phyloP scores from a whole-genome alignment of 495 filamentous ascomycete species.

The Staphylotrichum longicolle region DNA sequence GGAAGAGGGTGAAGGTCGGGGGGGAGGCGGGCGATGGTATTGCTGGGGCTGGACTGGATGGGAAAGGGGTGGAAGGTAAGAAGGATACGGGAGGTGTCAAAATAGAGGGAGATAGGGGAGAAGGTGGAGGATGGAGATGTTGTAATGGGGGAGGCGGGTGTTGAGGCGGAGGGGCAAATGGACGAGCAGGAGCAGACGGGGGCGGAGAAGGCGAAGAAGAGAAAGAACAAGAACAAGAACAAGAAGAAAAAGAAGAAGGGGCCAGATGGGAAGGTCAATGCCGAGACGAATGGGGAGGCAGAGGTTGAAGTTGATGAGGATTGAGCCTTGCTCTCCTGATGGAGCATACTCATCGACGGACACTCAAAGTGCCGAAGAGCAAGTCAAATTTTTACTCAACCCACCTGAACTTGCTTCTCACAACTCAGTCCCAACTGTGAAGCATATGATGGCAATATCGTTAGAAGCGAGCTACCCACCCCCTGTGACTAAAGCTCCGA shows the following conservation, averaged over 20 bases:
- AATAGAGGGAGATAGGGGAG: not conserved
- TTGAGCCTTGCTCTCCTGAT: not conserved
- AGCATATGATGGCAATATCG: no score
- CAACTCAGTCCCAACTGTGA: no score
- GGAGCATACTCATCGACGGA: no score
- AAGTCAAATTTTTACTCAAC: no score
- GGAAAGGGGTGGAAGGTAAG: not conserved
- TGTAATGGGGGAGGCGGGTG: conserved; percentile 1
- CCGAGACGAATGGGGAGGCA: not conserved
- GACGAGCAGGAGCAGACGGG: conserved; percentile 22
- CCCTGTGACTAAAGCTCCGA: no score
- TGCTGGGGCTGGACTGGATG: no score
- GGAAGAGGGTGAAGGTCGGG: conserved; percentile 7
- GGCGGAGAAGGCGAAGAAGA: conserved; percentile 56
- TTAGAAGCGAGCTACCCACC: no score
- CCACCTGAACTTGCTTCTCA: no score
- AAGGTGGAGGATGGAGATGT: not conserved
- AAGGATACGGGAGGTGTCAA: not conserved
- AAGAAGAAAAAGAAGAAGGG: conserved; percentile 31
- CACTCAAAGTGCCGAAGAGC: no score
- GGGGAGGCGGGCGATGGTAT: not conserved
- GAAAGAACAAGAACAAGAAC: conserved; percentile 38
- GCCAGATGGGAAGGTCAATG: not conserved
- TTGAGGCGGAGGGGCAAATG: conserved; percentile 10
- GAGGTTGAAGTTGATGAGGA: not conserved